A percentile compares a stretch with the other conserved stretches of the same genome.
Conservation (phyloP, 176 grass and related monocot species). For the Musa itinerans region DNA sequence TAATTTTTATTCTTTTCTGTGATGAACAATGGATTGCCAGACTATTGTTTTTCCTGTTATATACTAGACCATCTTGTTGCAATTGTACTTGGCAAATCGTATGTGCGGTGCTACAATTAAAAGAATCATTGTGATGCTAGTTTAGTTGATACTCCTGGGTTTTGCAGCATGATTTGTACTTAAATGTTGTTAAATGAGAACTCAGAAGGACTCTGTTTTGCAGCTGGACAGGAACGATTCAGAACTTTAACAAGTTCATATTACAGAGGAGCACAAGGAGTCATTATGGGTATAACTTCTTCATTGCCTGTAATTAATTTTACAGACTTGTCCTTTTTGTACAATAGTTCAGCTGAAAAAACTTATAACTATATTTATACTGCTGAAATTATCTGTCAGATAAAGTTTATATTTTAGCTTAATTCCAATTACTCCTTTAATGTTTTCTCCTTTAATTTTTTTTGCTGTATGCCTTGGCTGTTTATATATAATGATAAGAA, state of each 20-base stretch:
- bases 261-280: conserved; percentile 2
- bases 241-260: conserved; percentile 3
- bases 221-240: conserved; percentile 2
- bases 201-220: neutral
- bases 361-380: neutral
- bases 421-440: neutral
- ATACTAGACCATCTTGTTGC: neutral
- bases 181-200: neutral
- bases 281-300: neutral
- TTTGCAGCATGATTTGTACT: neutral
- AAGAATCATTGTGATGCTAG: too few species aligned
- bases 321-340: too few species aligned
- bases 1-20: neutral
- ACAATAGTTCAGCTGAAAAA: neutral
- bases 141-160: neutral
- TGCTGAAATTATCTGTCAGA: neutral
- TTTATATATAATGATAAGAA: neutral
- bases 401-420: neutral
- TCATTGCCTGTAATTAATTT: neutral
- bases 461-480: neutral
- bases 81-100: neutral
- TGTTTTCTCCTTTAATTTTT: neutral
- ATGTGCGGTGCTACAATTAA: too few species aligned
- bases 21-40: neutral
- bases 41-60: neutral